phyloP scores from a whole-genome alignment of 495 filamentous ascomycete genomes.

The Podospora pseudopauciseta region DNA sequence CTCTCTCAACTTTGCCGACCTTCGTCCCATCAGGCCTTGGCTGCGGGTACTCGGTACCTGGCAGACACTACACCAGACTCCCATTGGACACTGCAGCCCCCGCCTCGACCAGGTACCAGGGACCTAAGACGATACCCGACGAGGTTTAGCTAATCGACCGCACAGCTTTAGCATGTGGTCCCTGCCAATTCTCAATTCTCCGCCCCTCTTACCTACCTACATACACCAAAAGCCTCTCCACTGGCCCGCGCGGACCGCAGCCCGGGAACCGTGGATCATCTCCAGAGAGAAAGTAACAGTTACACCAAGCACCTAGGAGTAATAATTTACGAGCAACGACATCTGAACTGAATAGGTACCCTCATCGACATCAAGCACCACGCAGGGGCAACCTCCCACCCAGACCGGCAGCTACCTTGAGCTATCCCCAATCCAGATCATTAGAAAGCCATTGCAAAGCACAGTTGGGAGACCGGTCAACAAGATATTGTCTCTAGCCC shows the following conservation, averaged over 20 bases:
- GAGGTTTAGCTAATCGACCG: not conserved
- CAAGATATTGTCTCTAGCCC: not conserved
- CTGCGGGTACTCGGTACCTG: slow-evolving; percentile 7
- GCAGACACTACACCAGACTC: not conserved
- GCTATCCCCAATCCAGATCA: not conserved
- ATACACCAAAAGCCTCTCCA: not conserved
- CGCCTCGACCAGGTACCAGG: slow-evolving; percentile 5
- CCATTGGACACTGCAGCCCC: not conserved
- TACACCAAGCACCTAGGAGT: not conserved
- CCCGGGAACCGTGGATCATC: slow-evolving; percentile 4
- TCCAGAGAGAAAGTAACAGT: not conserved
- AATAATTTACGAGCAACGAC: slow-evolving; percentile 3
- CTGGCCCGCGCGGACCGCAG: slow-evolving; percentile 5
- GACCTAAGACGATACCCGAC: not conserved
- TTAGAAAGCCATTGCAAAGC: not conserved
- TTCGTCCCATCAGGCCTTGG: slow-evolving; percentile 1
- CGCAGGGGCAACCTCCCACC: not conserved
- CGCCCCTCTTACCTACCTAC: not conserved
- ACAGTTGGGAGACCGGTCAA: not conserved
- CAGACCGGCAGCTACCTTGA: not conserved
- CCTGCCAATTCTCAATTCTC: not conserved
- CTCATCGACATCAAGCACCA: not conserved
- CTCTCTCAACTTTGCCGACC: not conserved
- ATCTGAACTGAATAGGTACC: not conserved
- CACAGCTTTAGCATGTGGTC: slow-evolving; percentile 3